phyloP scores from a whole-genome alignment of 2,329 filamentous ascomycete genomes.

The Aspergillus sp. region DNA sequence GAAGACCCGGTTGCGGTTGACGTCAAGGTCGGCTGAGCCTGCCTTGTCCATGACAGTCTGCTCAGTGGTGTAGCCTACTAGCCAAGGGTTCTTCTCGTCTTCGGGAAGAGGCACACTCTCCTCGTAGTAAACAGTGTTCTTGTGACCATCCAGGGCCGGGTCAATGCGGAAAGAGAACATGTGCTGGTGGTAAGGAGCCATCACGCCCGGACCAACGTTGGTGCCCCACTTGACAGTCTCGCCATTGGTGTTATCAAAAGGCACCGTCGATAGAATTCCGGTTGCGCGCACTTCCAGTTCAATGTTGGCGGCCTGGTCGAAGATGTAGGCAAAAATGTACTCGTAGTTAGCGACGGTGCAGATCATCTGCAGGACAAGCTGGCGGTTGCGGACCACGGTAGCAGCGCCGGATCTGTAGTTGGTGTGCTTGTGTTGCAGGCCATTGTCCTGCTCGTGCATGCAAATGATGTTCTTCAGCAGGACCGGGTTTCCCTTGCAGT shows the following conservation, averaged over 20 bases:
- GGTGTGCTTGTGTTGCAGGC: conserved; percentile 71
- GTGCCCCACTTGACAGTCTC: conserved; percentile 67
- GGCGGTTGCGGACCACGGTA: conserved; percentile 63
- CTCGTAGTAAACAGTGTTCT: conserved; percentile 58
- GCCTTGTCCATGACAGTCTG: conserved; percentile 52
- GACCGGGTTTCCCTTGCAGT: conserved; percentile 61
- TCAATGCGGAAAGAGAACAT: conserved; percentile 70
- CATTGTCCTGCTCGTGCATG: conserved; percentile 70
- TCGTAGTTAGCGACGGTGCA: conserved; percentile 74
- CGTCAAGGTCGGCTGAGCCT: conserved; percentile 51
- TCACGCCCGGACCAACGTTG: conserved; percentile 67
- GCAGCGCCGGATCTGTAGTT: conserved; percentile 68
- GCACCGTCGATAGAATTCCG: conserved; percentile 67
- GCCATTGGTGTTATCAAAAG: conserved; percentile 62
- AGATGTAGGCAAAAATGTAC: conserved; percentile 71
- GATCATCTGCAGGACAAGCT: conserved; percentile 69
- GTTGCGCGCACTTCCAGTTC: conserved; percentile 69
- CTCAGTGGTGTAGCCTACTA: conserved; percentile 52
- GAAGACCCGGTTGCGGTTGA: conserved; percentile 55
- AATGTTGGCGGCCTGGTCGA: conserved; percentile 69
- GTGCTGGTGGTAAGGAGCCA: conserved; percentile 73
- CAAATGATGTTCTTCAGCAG: conserved; percentile 68
- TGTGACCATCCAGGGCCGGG: conserved; percentile 61
- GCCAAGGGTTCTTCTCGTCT: conserved; percentile 52
- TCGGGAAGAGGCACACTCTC: conserved; percentile 64